Base-by-base conservation (phyloP, 1,284 basidiomycete species). In the Singerocomus inundabilis region DNA sequence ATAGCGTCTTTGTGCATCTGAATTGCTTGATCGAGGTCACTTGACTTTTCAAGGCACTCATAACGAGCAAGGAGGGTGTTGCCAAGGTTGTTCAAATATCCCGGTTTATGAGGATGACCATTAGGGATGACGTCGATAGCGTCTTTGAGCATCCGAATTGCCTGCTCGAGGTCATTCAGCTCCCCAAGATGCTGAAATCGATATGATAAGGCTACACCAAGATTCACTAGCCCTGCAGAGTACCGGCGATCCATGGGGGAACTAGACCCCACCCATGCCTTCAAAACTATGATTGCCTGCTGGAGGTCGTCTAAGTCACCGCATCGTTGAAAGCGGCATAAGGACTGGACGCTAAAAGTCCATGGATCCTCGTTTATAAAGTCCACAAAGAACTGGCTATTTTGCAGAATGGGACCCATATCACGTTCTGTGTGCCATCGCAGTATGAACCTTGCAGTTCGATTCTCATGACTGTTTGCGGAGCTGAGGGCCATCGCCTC, bases 11-110 rank as follows among this genome's bases (percentile, higher is more conserved):
- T 12, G 5, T 30, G 29, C 2, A 3, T 30, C 8, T 3, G 13
- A 13, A 30, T 30, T 12, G 29, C 45, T 26, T 43, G 30, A 6
- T 51, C 47, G 12, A 54, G 44, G 39, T 56, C 53, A 16, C 6
- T 11, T 0, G 5, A 28, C 16, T 44, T 24, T 4, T 42, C 37
- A 3, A 46, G 32, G 24, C n/a, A 18, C 10, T 34, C 3, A 12
- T 39, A 49, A 25, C 48, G 48, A 32, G 16, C 11, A 12, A 10
- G 13, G 8, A 39, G 13, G 29, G 11, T 12, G 13, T 30, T 30
- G 11, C 48, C 48, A 13, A 49, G 48, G 10, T 4, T 18, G 16
- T 26, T 21, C 15, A 49, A 15, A 49, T n/a, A 8, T 1, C 1
- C 16, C 13, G 36, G 28, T 10, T 36, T 26, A n/a, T 35, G 4